Conservation (phyloP, 371 early-diverging fungal genomes). For the Mucor indicus region DNA sequence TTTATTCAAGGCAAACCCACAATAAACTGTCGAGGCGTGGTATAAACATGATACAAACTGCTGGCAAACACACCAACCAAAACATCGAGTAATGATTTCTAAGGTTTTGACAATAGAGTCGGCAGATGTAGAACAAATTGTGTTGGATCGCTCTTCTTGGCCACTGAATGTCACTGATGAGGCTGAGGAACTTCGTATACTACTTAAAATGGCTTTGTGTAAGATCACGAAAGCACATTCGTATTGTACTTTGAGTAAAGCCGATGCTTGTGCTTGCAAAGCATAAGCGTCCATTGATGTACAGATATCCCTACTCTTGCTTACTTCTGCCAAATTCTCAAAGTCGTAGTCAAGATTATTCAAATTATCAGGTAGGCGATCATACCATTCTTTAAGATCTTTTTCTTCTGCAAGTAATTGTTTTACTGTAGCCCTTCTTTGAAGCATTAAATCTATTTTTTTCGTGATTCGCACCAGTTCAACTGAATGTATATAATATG, state of each 20-base stretch:
- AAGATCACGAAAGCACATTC: conserved; percentile 25
- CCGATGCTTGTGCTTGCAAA: conserved; percentile 17
- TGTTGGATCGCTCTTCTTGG: conserved; percentile 12
- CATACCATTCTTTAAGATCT: conserved; percentile 10
- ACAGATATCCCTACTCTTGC: neutral
- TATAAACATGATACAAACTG: conserved; percentile 27
- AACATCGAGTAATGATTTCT: conserved; percentile 18
- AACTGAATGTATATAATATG: conserved; percentile 31
- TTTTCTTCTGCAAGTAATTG: conserved; percentile 14
- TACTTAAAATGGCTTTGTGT: conserved; percentile 24
- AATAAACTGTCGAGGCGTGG: conserved; percentile 34
- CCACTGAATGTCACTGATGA: conserved; percentile 2
- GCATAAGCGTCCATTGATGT: conserved; percentile 9
- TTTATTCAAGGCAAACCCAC: conserved; percentile 19
- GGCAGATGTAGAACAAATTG: conserved; percentile 24
- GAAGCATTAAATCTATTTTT: conserved; percentile 4
- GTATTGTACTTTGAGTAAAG: conserved; percentile 29
- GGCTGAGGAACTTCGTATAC: conserved; percentile 1
- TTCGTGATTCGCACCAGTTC: conserved; percentile 22
- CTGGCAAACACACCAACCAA: conserved; percentile 38
- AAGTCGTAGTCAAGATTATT: conserved; percentile 2
- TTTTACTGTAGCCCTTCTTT: conserved; percentile 6
- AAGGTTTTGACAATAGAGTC: conserved; percentile 17
- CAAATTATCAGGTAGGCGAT: conserved; percentile 8
- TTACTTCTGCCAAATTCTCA: neutral